These are phyloP conservation scores for Picochlorum costavermella DNA, from an alignment of 139 green algal species.

Conservation along the genomic window DNA sequence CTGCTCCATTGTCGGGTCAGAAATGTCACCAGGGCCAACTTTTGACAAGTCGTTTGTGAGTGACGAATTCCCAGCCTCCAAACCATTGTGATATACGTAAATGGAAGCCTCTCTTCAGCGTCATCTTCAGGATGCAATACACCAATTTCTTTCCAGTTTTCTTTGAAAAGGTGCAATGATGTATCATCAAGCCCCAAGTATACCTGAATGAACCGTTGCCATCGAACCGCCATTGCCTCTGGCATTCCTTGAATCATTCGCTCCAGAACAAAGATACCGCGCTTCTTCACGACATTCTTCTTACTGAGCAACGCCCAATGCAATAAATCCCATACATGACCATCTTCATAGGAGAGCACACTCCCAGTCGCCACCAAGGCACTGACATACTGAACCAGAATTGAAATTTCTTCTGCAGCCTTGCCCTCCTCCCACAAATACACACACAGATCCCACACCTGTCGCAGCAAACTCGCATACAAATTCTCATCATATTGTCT, in stretches of 20 bases:
- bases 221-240: conserved; percentile 4
- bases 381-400: background rate
- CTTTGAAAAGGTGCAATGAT: conserved; percentile 17
- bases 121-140: conserved; percentile 10
- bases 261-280: conserved; percentile 18
- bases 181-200: conserved; percentile 18
- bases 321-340: conserved; percentile 10
- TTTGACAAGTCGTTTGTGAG: conserved; percentile 1
- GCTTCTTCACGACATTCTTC: conserved; percentile 16
- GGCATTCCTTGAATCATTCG: background rate
- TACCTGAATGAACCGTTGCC: conserved; percentile 16
- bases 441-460: too few species aligned
- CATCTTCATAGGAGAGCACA: background rate
- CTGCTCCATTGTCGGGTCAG: background rate
- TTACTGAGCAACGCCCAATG: background rate
- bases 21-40: background rate
- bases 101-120: background rate
- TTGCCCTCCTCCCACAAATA: background rate
- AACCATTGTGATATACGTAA: conserved; percentile 9
- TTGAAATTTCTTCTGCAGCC: background rate
- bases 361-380: background rate
- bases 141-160: conserved; percentile 11
- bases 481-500: too few species aligned
- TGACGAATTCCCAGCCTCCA: conserved; percentile 11
- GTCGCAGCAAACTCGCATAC: too few species aligned